phyloP scores from a whole-genome alignment of 2,329 filamentous ascomycete species.

The Parafenestella ontariensis region DNA sequence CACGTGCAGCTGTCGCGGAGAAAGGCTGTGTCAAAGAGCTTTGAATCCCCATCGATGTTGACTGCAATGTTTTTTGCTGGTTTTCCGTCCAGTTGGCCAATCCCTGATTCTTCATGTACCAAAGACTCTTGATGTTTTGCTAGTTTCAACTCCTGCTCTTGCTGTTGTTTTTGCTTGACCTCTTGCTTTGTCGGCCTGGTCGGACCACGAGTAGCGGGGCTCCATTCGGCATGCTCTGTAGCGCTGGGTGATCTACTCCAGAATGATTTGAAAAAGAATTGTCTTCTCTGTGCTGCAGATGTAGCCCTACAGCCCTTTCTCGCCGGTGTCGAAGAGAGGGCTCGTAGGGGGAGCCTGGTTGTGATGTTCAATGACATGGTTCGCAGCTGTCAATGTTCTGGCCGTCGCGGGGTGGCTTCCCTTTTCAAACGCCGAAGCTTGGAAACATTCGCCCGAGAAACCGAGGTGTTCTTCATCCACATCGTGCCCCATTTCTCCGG shows the following conservation, averaged over 20 bases:
- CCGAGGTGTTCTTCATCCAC: constrained; percentile 19
- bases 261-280: constrained; percentile 28
- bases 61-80: constrained; percentile 40
- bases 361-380: constrained; percentile 40
- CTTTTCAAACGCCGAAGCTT: constrained; percentile 26
- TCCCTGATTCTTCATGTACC: constrained; percentile 7
- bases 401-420: constrained; percentile 20
- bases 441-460: constrained; percentile 21
- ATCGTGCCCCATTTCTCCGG: constrained; percentile 21
- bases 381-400: constrained; percentile 14
- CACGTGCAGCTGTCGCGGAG: constrained; percentile 68
- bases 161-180: constrained; percentile 22
- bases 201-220: constrained; percentile 28
- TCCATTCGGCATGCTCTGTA: constrained; percentile 26
- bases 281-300: constrained; percentile 6
- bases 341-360: constrained; percentile 16
- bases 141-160: constrained; percentile 13
- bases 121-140: constrained; percentile 19
- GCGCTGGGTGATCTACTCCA: constrained; percentile 24
- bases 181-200: constrained; percentile 24
- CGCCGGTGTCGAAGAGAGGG: neutral
- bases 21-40: constrained; percentile 44
- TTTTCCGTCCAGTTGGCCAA: constrained; percentile 30
- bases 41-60: constrained; percentile 40
- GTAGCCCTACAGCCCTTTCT: neutral